phyloP scores from a whole-genome alignment of 139 green algal genomes.

The Closterium sp. region DNA sequence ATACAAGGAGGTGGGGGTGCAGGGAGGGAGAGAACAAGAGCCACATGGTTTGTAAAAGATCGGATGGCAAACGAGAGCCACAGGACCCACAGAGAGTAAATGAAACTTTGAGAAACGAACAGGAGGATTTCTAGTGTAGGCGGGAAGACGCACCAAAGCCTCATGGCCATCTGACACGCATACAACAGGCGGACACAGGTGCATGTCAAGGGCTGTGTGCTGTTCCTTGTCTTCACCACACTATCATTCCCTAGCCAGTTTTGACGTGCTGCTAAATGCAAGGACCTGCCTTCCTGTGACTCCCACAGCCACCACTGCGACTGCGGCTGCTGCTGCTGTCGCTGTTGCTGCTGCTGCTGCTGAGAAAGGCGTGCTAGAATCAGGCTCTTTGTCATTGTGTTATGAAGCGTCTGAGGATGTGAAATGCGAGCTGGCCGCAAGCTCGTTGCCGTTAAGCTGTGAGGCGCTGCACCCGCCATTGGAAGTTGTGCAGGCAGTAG shows the following conservation, averaged over 20 bases:
- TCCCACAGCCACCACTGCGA: not conserved
- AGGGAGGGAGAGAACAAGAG: not conserved
- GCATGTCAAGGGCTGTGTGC: not conserved
- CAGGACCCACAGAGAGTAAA: not conserved
- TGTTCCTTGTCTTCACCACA: not conserved
- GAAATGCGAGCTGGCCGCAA: not conserved
- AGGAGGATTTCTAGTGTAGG: not conserved
- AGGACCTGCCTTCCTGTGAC: not conserved
- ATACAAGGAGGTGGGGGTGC: not conserved
- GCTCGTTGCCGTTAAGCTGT: not conserved
- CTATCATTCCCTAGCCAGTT: not conserved
- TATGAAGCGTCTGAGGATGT: not conserved
- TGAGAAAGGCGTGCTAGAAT: not conserved
- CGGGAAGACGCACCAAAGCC: not conserved
- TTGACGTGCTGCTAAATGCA: not conserved
- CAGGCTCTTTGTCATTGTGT: not conserved
- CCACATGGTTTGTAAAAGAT: not conserved
- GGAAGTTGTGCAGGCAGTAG: not conserved
- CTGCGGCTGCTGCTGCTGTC: not conserved
- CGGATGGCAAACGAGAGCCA: not conserved
- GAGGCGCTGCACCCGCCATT: too few species aligned
- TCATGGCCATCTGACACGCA: not conserved
- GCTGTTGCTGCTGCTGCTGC: not conserved
- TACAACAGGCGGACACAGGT: not conserved
- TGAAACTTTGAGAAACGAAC: not conserved